These are phyloP conservation scores for Buddleja alternifolia DNA, from an alignment of 257 asterid species.

Conservation along the genomic window DNA sequence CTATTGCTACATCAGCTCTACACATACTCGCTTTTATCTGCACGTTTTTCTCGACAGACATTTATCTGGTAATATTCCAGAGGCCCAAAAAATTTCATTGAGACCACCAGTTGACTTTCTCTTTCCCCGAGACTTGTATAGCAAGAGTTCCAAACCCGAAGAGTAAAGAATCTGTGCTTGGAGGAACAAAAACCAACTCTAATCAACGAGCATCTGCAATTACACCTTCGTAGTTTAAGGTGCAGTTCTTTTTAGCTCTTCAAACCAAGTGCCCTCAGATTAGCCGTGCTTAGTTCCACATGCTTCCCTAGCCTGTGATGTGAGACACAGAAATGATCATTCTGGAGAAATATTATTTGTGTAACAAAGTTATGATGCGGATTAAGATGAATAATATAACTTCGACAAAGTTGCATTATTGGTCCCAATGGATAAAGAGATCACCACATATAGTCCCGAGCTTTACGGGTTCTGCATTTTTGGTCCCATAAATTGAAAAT, in stretches of 20 bases:
- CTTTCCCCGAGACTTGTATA: neutral
- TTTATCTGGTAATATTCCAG: neutral
- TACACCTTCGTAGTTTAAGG: neutral
- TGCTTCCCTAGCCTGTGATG: conserved; percentile 80
- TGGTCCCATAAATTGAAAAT: no score
- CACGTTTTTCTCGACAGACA: no score
- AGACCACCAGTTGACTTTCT: conserved; percentile 17
- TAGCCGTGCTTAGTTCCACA: conserved; percentile 53
- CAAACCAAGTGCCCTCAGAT: conserved; percentile 77
- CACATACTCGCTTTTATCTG: no score
- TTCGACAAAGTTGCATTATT: no score
- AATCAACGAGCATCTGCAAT: neutral
- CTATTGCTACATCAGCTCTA: no score
- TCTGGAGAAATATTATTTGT: neutral
- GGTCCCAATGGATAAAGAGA: no score
- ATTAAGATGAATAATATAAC: neutral
- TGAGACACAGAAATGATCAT: neutral
- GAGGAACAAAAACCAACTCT: conserved; percentile 2
- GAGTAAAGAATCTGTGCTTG: conserved; percentile 18
- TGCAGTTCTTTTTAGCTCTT: conserved; percentile 40
- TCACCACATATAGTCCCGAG: no score
- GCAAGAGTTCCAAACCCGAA: conserved; percentile 22
- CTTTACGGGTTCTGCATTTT: no score
- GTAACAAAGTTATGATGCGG: conserved; percentile 12
- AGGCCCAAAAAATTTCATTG: neutral